Evolutionary conservation across 1,284 basidiomycete genomes (phyloP).

Genomic region (Puccinia brachypodii): DNA sequence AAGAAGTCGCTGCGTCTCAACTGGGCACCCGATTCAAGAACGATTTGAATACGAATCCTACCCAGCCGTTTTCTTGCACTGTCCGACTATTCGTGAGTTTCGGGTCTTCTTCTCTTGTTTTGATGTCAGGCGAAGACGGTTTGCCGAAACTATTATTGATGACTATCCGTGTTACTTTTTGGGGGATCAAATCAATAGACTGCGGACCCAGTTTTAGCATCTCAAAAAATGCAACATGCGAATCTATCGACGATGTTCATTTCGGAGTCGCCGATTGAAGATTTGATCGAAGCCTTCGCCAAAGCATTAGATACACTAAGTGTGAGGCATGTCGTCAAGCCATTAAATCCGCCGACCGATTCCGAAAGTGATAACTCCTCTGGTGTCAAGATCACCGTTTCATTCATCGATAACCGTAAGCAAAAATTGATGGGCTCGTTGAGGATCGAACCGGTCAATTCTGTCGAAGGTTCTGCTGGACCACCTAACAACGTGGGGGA

Average conservation of each 20-base stretch:
- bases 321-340: conserved; percentile 26
- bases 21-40: conserved; percentile 28
- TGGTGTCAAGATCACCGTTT: conserved; percentile 33
- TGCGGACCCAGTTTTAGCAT: conserved; percentile 30
- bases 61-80: conserved; percentile 45
- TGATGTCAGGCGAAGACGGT: neutral
- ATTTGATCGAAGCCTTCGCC: conserved; percentile 21
- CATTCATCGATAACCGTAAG: conserved; percentile 42
- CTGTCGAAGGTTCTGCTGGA: neutral
- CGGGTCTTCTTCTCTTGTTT: neutral
- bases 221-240: conserved; percentile 44
- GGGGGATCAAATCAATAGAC: conserved; percentile 2
- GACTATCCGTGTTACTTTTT: neutral
- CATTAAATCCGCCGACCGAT: conserved; percentile 16
- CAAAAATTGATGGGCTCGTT: conserved; percentile 34
- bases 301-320: neutral
- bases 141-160: neutral
- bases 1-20: conserved; percentile 40
- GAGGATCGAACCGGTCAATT: conserved; percentile 12
- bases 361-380: neutral
- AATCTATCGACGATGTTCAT: conserved; percentile 42
- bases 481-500: neutral
- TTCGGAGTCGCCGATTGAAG: conserved; percentile 34
- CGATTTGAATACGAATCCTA: conserved; percentile 34
- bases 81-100: conserved; percentile 39